Evolutionary conservation across 192 early-diverging fungal genomes (phyloP).

Genomic region (Coemansia sp.): DNA sequence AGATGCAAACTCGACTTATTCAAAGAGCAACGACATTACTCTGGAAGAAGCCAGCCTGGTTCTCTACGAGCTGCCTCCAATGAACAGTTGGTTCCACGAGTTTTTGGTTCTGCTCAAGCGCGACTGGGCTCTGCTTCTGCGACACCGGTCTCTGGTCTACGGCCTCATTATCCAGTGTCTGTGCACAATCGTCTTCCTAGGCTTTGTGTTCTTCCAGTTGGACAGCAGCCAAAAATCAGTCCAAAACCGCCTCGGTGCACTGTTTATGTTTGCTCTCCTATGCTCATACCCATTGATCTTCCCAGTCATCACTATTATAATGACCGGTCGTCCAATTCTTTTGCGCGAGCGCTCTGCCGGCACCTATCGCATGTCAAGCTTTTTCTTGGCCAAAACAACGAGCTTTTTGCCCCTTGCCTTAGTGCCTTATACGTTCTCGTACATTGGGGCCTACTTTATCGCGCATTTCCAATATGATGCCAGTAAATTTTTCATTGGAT

Average conservation of each 20-base stretch:
- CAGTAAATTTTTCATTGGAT: constrained; percentile 16
- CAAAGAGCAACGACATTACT: constrained; percentile 1
- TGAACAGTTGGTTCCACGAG: constrained; percentile 29
- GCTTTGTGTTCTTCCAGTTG: constrained; percentile 55
- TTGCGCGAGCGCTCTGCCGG: constrained; percentile 60
- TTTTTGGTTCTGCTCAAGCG: constrained; percentile 25
- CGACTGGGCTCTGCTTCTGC: constrained; percentile 24
- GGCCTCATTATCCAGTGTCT: constrained; percentile 40
- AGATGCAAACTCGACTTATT: constrained; percentile 1
- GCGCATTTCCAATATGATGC: constrained; percentile 29
- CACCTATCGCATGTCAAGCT: constrained; percentile 61
- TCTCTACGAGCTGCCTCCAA: constrained; percentile 13
- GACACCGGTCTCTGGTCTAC: constrained; percentile 29
- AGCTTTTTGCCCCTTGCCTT: constrained; percentile 45
- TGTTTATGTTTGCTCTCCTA: constrained; percentile 50
- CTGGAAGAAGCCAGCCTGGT: constrained; percentile 10
- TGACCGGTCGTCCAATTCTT: constrained; percentile 51
- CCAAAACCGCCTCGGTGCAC: constrained; percentile 47
- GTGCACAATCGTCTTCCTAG: constrained; percentile 48
- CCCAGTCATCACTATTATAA: constrained; percentile 47
- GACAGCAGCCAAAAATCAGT: too few species aligned
- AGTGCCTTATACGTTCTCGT: constrained; percentile 30
- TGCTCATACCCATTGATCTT: constrained; percentile 55
- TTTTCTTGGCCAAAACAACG: constrained; percentile 58
- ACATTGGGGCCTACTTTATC: constrained; percentile 43